A percentile compares a stretch with the other conserved stretches of the same genome.
Evolutionary conservation across 2,329 filamentous ascomycete genomes (phyloP).

Genomic region (Ascosphaera aggregata): DNA sequence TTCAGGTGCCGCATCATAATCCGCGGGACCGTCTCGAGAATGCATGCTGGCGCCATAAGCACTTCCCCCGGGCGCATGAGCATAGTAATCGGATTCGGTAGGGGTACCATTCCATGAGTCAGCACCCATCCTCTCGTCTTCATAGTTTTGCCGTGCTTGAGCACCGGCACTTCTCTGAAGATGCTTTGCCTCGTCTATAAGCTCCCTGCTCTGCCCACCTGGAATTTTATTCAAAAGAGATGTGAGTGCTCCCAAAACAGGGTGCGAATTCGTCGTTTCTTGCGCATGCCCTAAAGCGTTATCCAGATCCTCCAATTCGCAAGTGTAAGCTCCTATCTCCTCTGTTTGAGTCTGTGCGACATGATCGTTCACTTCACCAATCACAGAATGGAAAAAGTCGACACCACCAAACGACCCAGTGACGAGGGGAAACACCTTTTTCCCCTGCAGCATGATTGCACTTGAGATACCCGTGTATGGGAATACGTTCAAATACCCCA

Average conservation of each 20-base stretch:
- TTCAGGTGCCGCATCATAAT: neutral
- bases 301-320: constrained; percentile 27
- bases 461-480: constrained; percentile 46
- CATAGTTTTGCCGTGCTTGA: constrained; percentile 35
- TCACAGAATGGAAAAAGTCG: constrained; percentile 61
- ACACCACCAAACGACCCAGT: constrained; percentile 56
- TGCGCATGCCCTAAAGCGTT: constrained; percentile 47
- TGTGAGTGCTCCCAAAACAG: constrained; percentile 36
- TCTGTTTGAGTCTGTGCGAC: constrained; percentile 71
- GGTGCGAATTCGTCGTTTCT: constrained; percentile 21
- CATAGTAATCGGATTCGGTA: constrained; percentile 15
- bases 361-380: constrained; percentile 56
- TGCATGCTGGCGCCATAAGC: constrained; percentile 1
- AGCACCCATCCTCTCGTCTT: neutral
- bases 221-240: constrained; percentile 56
- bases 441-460: constrained; percentile 41
- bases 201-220: constrained; percentile 30
- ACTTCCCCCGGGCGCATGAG: constrained; percentile 14
- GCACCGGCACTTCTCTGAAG: constrained; percentile 37
- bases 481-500: constrained; percentile 46
- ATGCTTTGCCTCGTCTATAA: constrained; percentile 41
- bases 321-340: constrained; percentile 18
- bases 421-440: constrained; percentile 47
- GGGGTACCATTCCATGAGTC: neutral
- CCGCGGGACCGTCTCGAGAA: neutral